Evolutionary conservation across 805 yeast species (phyloP).

Genomic region (Jamesozyma rosinii): DNA sequence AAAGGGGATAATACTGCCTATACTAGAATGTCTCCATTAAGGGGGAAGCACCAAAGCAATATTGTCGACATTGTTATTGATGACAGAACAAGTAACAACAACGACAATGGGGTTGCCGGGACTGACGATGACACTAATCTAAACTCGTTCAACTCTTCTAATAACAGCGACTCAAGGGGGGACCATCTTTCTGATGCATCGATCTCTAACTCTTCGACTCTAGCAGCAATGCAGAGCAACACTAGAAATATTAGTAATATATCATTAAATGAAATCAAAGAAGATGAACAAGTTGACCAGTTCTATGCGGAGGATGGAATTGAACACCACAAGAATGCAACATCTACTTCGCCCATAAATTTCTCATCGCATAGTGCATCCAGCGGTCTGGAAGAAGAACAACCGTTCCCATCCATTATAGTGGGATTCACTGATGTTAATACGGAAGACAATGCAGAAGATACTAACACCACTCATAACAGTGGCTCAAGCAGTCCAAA

Average conservation of each 20-base stretch:
- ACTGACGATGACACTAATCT: not conserved
- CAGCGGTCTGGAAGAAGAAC: slow-evolving; percentile 9
- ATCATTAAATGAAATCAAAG: slow-evolving; percentile 30
- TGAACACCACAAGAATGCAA: not conserved
- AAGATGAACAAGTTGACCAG: slow-evolving; percentile 22
- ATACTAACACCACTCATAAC: not conserved
- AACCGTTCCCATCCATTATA: slow-evolving; percentile 20
- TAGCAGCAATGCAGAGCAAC: not conserved
- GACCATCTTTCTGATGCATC: not conserved
- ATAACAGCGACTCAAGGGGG: not conserved
- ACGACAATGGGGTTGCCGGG: not conserved
- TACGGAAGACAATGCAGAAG: not conserved
- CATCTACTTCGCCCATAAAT: not conserved
- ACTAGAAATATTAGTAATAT: slow-evolving; percentile 13
- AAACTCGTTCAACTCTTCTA: not conserved
- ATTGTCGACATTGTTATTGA: not conserved
- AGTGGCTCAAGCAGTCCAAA: not conserved
- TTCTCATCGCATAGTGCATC: slow-evolving; percentile 7
- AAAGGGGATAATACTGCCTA: not conserved
- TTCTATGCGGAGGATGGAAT: slow-evolving; percentile 1
- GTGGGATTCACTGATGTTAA: slow-evolving; percentile 16
- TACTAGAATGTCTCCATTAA: slow-evolving; percentile 19
- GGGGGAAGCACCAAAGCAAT: slow-evolving; percentile 7
- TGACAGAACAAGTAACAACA: not conserved
- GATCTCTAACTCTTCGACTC: not conserved